These are phyloP conservation scores for Camillea tinctor DNA, from an alignment of 2,329 filamentous ascomycete species.

Conservation along the genomic window DNA sequence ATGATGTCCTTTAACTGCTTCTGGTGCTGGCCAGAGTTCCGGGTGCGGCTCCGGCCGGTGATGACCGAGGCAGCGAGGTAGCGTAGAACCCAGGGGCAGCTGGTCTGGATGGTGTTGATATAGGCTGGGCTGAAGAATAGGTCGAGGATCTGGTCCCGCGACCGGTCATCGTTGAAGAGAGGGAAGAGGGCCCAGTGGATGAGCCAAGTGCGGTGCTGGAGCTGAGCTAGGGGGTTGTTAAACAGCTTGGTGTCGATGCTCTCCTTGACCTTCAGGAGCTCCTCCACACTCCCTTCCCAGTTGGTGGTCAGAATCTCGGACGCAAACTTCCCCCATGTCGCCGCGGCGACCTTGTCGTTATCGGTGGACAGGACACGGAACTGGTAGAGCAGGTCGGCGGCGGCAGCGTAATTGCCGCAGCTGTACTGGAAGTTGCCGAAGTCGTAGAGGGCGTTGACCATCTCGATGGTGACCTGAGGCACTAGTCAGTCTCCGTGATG, in stretches of 20 bases:
- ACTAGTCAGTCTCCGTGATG: conserved; percentile 12
- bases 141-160: conserved; percentile 87
- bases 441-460: conserved; percentile 94
- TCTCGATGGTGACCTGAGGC: conserved; percentile 76
- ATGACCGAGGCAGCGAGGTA: conserved; percentile 95
- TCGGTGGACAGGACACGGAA: conserved; percentile 98
- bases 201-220: conserved; percentile 94
- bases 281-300: conserved; percentile 92
- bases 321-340: conserved; percentile 97
- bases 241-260: conserved; percentile 92
- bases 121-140: conserved; percentile 95
- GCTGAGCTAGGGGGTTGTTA: conserved; percentile 92
- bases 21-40: conserved; percentile 86
- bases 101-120: conserved; percentile 99
- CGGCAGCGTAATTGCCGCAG: conserved; percentile 88
- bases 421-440: conserved; percentile 98
- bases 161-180: conserved; percentile 94
- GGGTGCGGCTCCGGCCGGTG: conserved; percentile 78
- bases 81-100: conserved; percentile 92
- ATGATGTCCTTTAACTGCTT: conserved; percentile 98
- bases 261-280: conserved; percentile 87
- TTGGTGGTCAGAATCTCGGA: conserved; percentile 92
- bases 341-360: conserved; percentile 93
- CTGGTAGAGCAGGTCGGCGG: conserved; percentile 91
- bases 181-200: conserved; percentile 99